Conservation (phyloP, 2,329 filamentous ascomycete species). For the Ophiocordyceps robertsii region DNA sequence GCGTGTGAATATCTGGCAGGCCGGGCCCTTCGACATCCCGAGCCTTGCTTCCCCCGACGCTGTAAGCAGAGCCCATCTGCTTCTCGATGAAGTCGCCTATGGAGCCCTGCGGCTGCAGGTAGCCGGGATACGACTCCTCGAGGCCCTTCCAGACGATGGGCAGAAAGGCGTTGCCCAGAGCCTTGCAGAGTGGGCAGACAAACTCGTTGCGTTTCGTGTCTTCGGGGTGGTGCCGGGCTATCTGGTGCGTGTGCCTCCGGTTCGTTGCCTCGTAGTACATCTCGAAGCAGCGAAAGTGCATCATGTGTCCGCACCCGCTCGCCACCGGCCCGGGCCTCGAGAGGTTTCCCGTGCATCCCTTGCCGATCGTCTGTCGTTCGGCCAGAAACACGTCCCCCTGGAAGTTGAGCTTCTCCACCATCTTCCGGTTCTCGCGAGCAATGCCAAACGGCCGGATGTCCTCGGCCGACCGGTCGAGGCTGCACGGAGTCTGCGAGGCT, state of each 20-base stretch:
- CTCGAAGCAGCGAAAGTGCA: constrained; percentile 96
- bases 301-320: constrained; percentile 90
- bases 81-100: constrained; percentile 59
- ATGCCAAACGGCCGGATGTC: constrained; percentile 79
- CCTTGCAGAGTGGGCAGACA: constrained; percentile 93
- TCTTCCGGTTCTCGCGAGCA: constrained; percentile 70
- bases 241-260: constrained; percentile 78
- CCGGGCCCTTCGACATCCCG: constrained; percentile 17
- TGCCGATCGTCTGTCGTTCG: constrained; percentile 74
- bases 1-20: constrained; percentile 17
- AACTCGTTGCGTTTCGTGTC: constrained; percentile 70
- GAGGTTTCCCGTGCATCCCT: constrained; percentile 64
- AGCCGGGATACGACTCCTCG: constrained; percentile 67
- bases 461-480: constrained; percentile 76
- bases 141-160: constrained; percentile 93
- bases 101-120: constrained; percentile 42
- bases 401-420: constrained; percentile 61
- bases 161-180: constrained; percentile 84
- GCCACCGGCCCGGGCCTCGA: constrained; percentile 66
- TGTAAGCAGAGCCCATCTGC: constrained; percentile 34
- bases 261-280: constrained; percentile 75
- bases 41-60: constrained; percentile 25
- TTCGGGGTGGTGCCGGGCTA: constrained; percentile 88
- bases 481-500: constrained; percentile 62
- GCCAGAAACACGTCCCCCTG: constrained; percentile 57